Evolutionary conservation across 23 red algal genomes (phyloP).

Genomic region (Gracilaria domingensis): DNA sequence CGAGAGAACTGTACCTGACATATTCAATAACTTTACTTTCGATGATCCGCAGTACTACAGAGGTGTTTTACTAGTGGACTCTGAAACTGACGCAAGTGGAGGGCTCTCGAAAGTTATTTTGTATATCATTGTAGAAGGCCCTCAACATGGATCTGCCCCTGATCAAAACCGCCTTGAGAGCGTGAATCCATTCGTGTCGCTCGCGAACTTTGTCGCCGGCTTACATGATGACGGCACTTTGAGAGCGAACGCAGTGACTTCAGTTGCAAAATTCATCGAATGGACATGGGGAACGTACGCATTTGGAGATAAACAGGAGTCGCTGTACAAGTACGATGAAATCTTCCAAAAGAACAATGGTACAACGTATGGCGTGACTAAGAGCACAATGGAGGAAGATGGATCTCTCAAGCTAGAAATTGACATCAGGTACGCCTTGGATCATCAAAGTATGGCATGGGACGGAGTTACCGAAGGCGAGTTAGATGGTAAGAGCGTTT

Average conservation of each 20-base stretch:
- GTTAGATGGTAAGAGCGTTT: slow-evolving; percentile 25
- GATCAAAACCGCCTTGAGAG: slow-evolving; percentile 39
- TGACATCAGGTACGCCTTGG: slow-evolving; percentile 54
- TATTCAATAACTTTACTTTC: slow-evolving; percentile 15
- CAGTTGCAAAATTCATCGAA: slow-evolving; percentile 40
- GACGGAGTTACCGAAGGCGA: slow-evolving; percentile 37
- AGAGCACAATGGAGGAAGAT: slow-evolving; percentile 34
- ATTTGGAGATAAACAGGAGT: slow-evolving; percentile 48
- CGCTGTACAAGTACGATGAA: slow-evolving; percentile 28
- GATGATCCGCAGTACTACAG: slow-evolving; percentile 45
- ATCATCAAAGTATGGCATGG: slow-evolving; percentile 39
- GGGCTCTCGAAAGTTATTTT: slow-evolving; percentile 13
- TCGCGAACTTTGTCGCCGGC: slow-evolving; percentile 49
- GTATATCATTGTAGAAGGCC: slow-evolving; percentile 15
- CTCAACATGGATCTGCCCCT: slow-evolving; percentile 56
- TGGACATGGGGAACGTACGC: slow-evolving; percentile 52
- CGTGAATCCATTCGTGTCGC: slow-evolving; percentile 47
- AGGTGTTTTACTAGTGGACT: neutral
- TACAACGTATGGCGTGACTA: slow-evolving; percentile 59
- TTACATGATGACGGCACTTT: slow-evolving; percentile 13
- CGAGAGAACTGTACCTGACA: slow-evolving; percentile 3
- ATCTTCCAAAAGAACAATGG: slow-evolving; percentile 36
- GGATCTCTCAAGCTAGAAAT: slow-evolving; percentile 41
- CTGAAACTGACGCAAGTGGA: slow-evolving; percentile 6
- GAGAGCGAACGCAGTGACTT: slow-evolving; percentile 10